Percentiles rank a stretch among this genome's conserved stretches.
Conservation (phyloP, 163 green algal genomes). For the Trebouxiophyceae sp. region DNA sequence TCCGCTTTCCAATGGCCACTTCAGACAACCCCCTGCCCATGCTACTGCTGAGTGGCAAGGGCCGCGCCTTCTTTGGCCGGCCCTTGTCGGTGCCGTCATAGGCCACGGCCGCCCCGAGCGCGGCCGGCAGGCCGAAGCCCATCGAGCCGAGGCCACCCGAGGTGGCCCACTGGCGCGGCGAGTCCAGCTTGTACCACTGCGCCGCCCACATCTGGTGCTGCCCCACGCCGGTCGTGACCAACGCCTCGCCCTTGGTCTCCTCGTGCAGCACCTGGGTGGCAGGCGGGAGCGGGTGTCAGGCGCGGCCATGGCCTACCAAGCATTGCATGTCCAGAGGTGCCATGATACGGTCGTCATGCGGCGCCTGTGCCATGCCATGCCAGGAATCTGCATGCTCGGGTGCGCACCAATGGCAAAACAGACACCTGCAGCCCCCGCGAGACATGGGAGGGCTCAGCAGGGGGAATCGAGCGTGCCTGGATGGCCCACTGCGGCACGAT, state of each 20-base stretch:
- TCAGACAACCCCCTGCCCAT: no score
- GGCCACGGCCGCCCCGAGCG: conserved; percentile 83
- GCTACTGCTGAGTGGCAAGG: no score
- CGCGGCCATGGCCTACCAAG: no score
- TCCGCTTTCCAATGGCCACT: no score
- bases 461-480: conserved; percentile 38
- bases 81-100: conserved; percentile 73
- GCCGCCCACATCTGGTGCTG: conserved; percentile 99
- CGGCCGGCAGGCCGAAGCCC: conserved; percentile 95
- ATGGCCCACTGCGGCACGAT: conserved; percentile 96
- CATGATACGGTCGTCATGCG: no score
- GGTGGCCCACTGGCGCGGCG: conserved; percentile 62
- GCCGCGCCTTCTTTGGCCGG: conserved; percentile 40
- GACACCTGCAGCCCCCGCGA: no score
- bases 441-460: no score
- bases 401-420: no score
- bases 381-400: no score
- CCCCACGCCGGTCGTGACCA: conserved; percentile 96
- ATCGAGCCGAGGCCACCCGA: conserved; percentile 92
- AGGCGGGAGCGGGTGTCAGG: neutral
- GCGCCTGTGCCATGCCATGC: no score
- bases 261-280: conserved; percentile 66
- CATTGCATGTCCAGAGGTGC: neutral
- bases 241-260: conserved; percentile 89
- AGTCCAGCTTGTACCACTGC: conserved; percentile 84